Base-by-base conservation (phyloP, 1,284 basidiomycete genomes). In the Fomitopsis schrenkii region DNA sequence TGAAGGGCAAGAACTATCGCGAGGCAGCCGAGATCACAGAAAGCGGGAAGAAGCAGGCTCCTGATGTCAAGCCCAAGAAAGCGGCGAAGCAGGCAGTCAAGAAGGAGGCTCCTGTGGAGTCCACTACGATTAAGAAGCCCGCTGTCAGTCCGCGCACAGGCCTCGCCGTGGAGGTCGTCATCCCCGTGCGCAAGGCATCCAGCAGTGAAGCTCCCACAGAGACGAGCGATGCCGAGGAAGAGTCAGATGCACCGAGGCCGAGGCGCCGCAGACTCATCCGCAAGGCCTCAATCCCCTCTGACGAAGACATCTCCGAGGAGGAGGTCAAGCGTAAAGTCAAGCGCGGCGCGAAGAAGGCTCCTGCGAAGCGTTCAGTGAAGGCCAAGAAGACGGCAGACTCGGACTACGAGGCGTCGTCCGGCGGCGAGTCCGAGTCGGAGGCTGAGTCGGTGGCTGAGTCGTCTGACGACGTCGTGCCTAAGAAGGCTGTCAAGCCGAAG, bases 1-100 rank as follows among this genome's bases (percentile, higher is more conserved):
- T 92, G 46, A 90, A 87, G 70, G 92, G 91, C 54, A 88, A 87
- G 71, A 78, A 81, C 6, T 90, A 90, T 69, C 82, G 83, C 50
- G 80, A 87, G 26, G 83, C 84, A 22, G 83, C 76, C 2, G 78
- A 79, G 57, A 68, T 63, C 5, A 70, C 77, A 60, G 66, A 73
- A 59, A 71, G 75, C 38, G 69, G 70, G 59, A 66, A 71, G 57
- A 64, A 68, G 64, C 54, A 60, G 19, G 50, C 61, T 28, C 42
- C 57, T 10, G 50, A 61, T 53, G 38, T 55, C 30, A 55, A 46
- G 12, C 45, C 14, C 17, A 26, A 61, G 33, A 63, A 70, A 22
- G 68, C 70, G 19, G 33, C 14, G 9, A 26, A 61, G 33, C 64
- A 70, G 26, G 68, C 70, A 17, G 33, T 14, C 28, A 36, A 46